Base-by-base conservation (phyloP, 23 red algal genomes). In the Chondrus crispus region DNA sequence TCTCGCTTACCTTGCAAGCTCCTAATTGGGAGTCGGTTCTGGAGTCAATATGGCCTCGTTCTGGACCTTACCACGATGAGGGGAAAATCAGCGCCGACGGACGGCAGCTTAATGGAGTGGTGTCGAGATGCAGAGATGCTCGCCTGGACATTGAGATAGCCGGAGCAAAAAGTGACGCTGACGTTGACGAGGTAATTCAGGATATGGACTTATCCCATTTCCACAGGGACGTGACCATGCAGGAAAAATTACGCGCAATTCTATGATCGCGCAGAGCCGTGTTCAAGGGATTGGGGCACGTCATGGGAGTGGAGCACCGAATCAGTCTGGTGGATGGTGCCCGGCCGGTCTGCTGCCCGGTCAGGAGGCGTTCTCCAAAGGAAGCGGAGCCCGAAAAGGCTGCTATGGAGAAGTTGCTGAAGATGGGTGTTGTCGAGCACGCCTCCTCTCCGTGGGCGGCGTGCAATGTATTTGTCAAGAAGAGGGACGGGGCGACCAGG, bases 141-240 rank as follows among this genome's bases (percentile, higher is more conserved):
- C n/a, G n/a, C n/a, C n/a, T n/a, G n/a, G n/a, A n/a, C n/a, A n/a
- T n/a, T n/a, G n/a, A n/a, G n/a, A n/a, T n/a, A n/a, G n/a, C n/a
- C n/a, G n/a, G n/a, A n/a, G n/a, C n/a, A n/a, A n/a, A n/a, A n/a
- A n/a, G n/a, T n/a, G 5, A 64, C 58, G 26, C 58, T 5, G 58
- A 64, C 26, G 58, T 64, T 64, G 58, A 64, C 5, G 58, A 64
- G 58, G 35, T 64, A 64, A 64, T n/a, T n/a, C 26, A 64, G 26
- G 58, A 76, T n/a, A 43, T 82, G 26, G 78, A 82, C 40, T 20
- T 62, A 36, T 58, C 78, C 4, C 24, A 51, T 26, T 82, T 82
- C 51, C 55, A 40, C n/a, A 47, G 55, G 24, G 35, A 64, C 35
- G 7, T 19, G 35, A 32, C 58, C 35, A 64, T 64, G 58, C 58